Evolutionary conservation across 257 asterid species (phyloP), one percentile per base, ranked within the genome.

Genomic region (Rhazya stricta): DNA sequence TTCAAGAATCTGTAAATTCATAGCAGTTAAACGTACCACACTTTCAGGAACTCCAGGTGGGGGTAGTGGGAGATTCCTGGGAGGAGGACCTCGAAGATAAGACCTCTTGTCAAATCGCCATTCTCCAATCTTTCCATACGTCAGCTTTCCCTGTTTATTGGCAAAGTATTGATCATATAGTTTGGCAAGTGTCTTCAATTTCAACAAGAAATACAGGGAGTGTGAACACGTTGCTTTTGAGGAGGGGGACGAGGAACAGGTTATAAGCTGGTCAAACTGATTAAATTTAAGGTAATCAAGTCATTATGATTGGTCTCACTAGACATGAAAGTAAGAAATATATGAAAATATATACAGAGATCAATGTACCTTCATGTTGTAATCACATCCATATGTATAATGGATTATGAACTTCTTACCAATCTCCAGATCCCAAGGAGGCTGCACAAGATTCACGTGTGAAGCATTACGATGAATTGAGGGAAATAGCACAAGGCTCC

Each of bases 51-150:
- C 95, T 11, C 99, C 97, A 32, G 89, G 97, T 78, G 99, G 99
- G 74, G 99, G 99, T 66, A 92, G 75, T 3, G 96, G 75, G 43
- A 92, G 83, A 81, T 95, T 95, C 81, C 78, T 86, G 16, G 98
- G 98, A 1, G 98, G 98, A 51, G 93, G 93, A 36, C 91, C 90
- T 6, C 84, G 83, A 73, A 87, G 89, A 78, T 91, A 81, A 29
- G 98, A 90, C 84, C 99, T 86, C 86, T 95, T 95, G 85, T 95
- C 99, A 68, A 95, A 95, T 85, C 98, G 88, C 99, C 99, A 95
- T 82, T 95, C 96, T 61, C 99, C 99, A 53, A 87, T 86, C 85
- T 85, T 86, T 67, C 98, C 99, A 72, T 91, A 90, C 62, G 95
- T 92, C 82, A 91, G 77, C 80, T 89, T 86, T 63, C 99, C 99